Base-by-base conservation (phyloP, 441 rosid genomes). In the Populus tomentosa region DNA sequence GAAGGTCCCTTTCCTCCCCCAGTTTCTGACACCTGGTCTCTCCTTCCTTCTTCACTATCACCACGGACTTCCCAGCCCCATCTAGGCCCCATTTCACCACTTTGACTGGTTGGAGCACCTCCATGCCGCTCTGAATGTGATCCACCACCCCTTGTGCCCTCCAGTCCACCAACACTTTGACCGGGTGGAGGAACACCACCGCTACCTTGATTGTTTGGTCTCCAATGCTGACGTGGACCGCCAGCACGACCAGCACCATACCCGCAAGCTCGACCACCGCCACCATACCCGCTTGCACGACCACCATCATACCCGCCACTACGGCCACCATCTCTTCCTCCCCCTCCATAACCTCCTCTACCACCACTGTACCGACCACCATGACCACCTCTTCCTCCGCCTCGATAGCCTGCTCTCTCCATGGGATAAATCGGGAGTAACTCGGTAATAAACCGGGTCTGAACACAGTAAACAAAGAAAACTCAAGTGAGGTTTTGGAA, bases 401-500 rank as follows among this genome's bases (percentile, higher is more conserved):
- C 70, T 26, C 80, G 67, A 20, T 82, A 67, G 16, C 76, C 69
- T 28, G 77, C 72, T n/a, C 74, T 74, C 74, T 90, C 90, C 94
- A 90, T 90, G 78, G 84, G 87, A 84, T 73, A 23, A 76, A 40
- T 70, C 35, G 78, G 86, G 82, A 78, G 24, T 3, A 16, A 23
- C 2, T 35, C 1, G 10, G 1, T 9, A 7, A 72, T 23, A 65
- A 46, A 26, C 30, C 73, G 26, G 64, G 64, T 61, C 13, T 61
- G 10, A 24, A 69, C 28, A 10, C 50, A 7, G 7, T 6, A 42
- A 23, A 61, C 64, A n/a, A 10, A 1, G 10, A 3, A 61, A n/a
- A 21, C 11, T 9, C 63, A 2, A 59, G 9, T n/a, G 64, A 61
- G 2, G 9, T 61, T 61, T 21, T 24, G 21, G 5, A n/a, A 23